phyloP scores from a whole-genome alignment of 352 stramenopile genomes.

The Paralagenidium karlingii region DNA sequence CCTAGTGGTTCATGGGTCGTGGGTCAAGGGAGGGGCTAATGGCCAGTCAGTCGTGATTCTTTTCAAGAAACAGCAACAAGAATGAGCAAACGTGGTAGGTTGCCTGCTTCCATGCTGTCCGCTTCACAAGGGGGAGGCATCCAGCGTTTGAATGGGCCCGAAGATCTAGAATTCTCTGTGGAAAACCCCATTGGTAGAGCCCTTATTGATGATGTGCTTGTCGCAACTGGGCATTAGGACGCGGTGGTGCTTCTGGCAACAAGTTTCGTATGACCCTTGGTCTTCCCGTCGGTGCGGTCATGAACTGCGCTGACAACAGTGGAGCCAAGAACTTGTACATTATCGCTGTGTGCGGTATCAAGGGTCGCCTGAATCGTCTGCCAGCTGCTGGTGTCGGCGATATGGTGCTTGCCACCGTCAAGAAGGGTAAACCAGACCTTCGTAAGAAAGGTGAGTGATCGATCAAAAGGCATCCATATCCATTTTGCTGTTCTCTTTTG shows the following conservation, averaged over 20 bases:
- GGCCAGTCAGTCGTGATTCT: constrained; percentile 65
- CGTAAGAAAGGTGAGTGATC: constrained; percentile 91
- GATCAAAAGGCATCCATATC: no score
- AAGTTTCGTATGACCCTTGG: constrained; percentile 99
- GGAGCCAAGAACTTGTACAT: constrained; percentile 99
- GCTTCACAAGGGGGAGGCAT: no score
- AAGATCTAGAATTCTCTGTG: no score
- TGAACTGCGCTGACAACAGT: constrained; percentile 99
- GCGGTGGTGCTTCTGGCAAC: constrained; percentile 93
- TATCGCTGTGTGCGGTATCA: constrained; percentile 99
- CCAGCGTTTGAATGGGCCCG: no score
- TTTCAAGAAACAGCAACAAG: constrained; percentile 75
- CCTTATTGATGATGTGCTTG: no score
- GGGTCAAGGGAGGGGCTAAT: constrained; percentile 13
- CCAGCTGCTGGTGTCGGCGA: constrained; percentile 97
- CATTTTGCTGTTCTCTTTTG: not conserved
- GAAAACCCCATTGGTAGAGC: no score
- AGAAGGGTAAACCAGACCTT: constrained; percentile 99
- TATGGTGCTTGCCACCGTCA: constrained; percentile 99
- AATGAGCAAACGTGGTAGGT: constrained; percentile 65
- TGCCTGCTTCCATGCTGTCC: no score
- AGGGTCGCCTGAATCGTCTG: constrained; percentile 98
- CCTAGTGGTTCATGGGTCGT: constrained; percentile 10
- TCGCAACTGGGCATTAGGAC: no score
- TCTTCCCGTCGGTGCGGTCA: constrained; percentile 96